Evolutionary conservation across 208 protist genomes (phyloP).

Genomic region (Angomonas ambiguus): DNA sequence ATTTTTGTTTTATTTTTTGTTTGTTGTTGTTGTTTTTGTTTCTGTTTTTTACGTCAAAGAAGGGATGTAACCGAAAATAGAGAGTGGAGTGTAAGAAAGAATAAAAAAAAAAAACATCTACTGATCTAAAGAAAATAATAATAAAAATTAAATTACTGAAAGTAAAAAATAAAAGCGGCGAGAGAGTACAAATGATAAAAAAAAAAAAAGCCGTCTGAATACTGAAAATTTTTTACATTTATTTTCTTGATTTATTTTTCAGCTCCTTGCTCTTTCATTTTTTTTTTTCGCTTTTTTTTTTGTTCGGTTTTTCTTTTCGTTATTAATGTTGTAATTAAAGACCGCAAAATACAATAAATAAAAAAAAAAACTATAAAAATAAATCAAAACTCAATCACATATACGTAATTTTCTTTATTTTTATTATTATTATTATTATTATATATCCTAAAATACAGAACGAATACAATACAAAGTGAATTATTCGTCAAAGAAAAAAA

Average conservation of each 20-base stretch:
- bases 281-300: neutral
- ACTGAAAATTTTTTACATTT: neutral
- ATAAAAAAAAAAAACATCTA: slow-evolving; percentile 12
- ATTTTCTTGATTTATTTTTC: neutral
- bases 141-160: slow-evolving; percentile 16
- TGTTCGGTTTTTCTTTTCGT: neutral
- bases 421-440: neutral
- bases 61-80: neutral
- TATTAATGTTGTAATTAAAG: no score
- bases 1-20: slow-evolving; percentile 10
- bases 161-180: slow-evolving; percentile 15
- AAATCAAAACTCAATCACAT: slow-evolving; percentile 3
- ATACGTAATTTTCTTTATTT: slow-evolving; percentile 1
- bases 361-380: neutral
- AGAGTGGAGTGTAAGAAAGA: neutral
- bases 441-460: neutral
- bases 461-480: slow-evolving; percentile 6
- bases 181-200: slow-evolving; percentile 8
- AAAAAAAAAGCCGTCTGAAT: neutral
- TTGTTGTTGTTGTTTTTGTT: slow-evolving; percentile 11
- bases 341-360: slow-evolving; percentile 6
- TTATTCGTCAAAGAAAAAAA: neutral
- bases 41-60: neutral
- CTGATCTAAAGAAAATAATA: slow-evolving; percentile 4
- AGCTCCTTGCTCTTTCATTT: neutral